A percentile compares a stretch with the other conserved stretches of the same genome.
Evolutionary conservation across 768 basidiomycete genomes (phyloP).

Genomic region (Rhodotorula babjevae): DNA sequence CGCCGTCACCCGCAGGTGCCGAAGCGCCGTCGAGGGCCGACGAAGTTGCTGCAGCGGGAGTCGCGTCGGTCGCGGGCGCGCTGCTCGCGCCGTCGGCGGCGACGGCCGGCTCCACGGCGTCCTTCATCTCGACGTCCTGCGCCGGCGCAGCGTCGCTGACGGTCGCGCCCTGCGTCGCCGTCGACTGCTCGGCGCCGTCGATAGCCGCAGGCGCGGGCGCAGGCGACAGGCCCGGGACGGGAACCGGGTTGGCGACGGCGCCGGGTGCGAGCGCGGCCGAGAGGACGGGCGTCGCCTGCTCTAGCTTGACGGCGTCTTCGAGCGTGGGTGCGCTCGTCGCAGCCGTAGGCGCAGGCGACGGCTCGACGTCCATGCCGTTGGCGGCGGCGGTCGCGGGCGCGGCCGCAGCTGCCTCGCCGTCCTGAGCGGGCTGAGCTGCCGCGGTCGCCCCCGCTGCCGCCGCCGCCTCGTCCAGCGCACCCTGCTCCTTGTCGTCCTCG

Average conservation of each 20-base stretch:
- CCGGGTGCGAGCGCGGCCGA: not conserved
- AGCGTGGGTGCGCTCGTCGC: not conserved
- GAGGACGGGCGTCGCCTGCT: constrained; percentile 18
- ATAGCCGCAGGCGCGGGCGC: not conserved
- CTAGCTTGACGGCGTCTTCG: constrained; percentile 6
- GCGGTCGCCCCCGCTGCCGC: not conserved
- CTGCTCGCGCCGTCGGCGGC: too few relatives aligned
- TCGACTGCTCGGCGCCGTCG: not conserved
- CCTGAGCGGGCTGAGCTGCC: not conserved
- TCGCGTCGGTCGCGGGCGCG: too few relatives aligned
- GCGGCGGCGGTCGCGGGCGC: not conserved
- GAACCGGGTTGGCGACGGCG: not conserved
- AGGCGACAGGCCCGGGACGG: not conserved
- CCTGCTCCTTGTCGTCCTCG: not conserved
- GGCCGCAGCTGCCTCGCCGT: not conserved
- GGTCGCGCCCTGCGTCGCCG: too few relatives aligned
- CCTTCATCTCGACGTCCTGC: constrained; percentile 6
- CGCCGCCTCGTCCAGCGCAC: not conserved
- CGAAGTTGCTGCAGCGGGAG: not conserved
- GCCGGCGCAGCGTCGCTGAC: not conserved
- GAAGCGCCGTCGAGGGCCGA: too few relatives aligned
- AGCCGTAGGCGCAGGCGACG: not conserved
- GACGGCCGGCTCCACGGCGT: not conserved
- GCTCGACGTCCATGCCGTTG: not conserved
- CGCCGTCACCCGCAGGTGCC: too few relatives aligned